phyloP scores from a whole-genome alignment of 192 early-diverging fungal species.

The Ambispora gerdemannii region DNA sequence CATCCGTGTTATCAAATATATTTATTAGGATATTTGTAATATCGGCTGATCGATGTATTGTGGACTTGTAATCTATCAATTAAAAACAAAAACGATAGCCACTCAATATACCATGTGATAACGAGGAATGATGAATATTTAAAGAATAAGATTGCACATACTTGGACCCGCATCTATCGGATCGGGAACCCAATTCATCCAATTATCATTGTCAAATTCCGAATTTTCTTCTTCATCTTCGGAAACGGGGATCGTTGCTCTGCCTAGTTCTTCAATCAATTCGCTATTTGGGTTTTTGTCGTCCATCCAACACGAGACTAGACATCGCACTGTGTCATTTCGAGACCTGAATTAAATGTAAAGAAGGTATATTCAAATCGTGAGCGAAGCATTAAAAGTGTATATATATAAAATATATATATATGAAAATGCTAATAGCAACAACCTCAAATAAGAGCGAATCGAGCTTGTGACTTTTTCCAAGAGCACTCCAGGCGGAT shows the following conservation, averaged over 20 bases:
- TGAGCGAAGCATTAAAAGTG: no score
- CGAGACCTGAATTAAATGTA: slow-evolving; percentile 39
- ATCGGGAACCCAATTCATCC: slow-evolving; percentile 51
- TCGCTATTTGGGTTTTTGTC: slow-evolving; percentile 49
- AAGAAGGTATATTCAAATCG: no score
- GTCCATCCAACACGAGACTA: slow-evolving; percentile 64
- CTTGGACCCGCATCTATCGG: slow-evolving; percentile 57
- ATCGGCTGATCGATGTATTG: slow-evolving; percentile 46
- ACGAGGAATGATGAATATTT: neutral
- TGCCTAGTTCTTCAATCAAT: slow-evolving; percentile 46
- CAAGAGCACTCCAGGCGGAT: slow-evolving; percentile 63
- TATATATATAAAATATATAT: no score
- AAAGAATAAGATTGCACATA: slow-evolving; percentile 17
- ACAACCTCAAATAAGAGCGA: slow-evolving; percentile 55
- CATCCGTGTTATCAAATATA: slow-evolving; percentile 67
- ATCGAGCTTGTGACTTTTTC: slow-evolving; percentile 60
- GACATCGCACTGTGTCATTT: slow-evolving; percentile 63
- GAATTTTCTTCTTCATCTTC: slow-evolving; percentile 52
- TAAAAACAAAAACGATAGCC: no score
- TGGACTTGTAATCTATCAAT: slow-evolving; percentile 32
- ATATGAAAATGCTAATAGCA: no score
- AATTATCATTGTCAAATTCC: slow-evolving; percentile 42
- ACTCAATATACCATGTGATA: neutral
- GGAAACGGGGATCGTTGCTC: slow-evolving; percentile 32
- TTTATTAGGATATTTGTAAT: slow-evolving; percentile 64